phyloP scores from a whole-genome alignment of 2,329 filamentous ascomycete genomes.

The Emergomyces orientalis region DNA sequence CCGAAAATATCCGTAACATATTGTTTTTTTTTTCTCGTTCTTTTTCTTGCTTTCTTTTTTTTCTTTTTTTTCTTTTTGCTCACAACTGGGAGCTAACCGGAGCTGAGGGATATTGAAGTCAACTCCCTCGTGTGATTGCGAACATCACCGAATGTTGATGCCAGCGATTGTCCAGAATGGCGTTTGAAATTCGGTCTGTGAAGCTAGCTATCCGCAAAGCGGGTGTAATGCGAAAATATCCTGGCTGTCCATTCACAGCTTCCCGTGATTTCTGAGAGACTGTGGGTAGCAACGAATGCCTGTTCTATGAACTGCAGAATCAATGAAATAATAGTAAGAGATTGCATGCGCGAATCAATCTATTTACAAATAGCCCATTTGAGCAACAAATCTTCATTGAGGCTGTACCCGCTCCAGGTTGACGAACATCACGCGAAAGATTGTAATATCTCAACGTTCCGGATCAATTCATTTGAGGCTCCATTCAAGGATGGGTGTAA shows the following conservation, averaged over 20 bases:
- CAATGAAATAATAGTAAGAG: too few relatives aligned
- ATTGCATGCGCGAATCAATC: not conserved
- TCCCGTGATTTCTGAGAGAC: too few relatives aligned
- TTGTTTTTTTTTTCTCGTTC: too few relatives aligned
- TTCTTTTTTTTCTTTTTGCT: too few relatives aligned
- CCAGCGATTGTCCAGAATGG: not conserved
- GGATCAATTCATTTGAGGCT: not conserved
- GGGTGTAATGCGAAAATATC: too few relatives aligned
- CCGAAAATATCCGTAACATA: not conserved
- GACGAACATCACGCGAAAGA: not conserved
- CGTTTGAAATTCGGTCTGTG: not conserved
- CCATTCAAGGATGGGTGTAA: not conserved
- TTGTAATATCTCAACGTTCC: not conserved
- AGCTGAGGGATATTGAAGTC: not conserved
- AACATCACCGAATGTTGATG: not conserved
- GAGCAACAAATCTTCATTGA: not conserved
- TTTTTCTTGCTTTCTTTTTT: too few relatives aligned
- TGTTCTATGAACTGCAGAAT: too few relatives aligned
- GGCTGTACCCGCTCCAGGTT: not conserved
- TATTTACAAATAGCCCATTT: not conserved
- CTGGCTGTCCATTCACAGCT: too few relatives aligned
- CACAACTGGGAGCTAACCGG: not conserved
- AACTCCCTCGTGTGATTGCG: too few relatives aligned
- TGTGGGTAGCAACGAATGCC: too few relatives aligned
- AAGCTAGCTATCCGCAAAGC: not conserved